Evolutionary conservation across 331 rosid species (phyloP), one percentile per base, ranked within the genome.

Genomic region (Malus hybrid): DNA sequence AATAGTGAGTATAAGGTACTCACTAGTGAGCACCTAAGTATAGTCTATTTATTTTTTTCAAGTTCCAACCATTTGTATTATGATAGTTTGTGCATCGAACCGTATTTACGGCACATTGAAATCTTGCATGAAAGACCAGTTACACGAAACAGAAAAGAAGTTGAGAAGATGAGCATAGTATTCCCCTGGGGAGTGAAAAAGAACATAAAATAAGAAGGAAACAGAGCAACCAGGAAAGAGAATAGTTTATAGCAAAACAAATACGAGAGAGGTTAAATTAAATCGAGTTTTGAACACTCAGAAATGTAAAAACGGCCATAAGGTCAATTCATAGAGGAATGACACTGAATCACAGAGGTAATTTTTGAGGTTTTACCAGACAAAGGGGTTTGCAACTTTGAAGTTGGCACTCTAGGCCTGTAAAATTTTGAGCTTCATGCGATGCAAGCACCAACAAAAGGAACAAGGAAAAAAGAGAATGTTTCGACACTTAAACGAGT

Each of bases 31-130:
- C 0, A 7, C 44, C 44, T 39, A 39, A 39, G 4, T 10, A 39
- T 39, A 39, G 9, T 0, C 46, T 36, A 2, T 10, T 8, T 39
- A 0, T 2, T 1, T 39, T 39, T 10, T 39, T 39, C 46, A 39
- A 9, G 46, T 39, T 0, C 12, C 46, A 39, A 39, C 12, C 4
- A 39, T 0, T 0, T 39, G 12, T 36, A 36, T 36, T 36, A 0
- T 36, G 3, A 36, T 3, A 36, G 3, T 36, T 36, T 0, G 11
- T 36, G 2, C 2, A 39, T 9, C 11, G 1, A 1, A 39, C 0
- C 4, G 1, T 42, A 0, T 42, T 42, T 42, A 0, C 1, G 46
- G 5, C 1, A 42, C 0, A 42, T 0, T 10, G 4, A 42, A 42
- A 30, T 42, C 46, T 42, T 3, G 5, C 46, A 3, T 0, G 46